Conservation (phyloP, 805 yeast genomes). For the Nakazawaea wyomingensis region DNA sequence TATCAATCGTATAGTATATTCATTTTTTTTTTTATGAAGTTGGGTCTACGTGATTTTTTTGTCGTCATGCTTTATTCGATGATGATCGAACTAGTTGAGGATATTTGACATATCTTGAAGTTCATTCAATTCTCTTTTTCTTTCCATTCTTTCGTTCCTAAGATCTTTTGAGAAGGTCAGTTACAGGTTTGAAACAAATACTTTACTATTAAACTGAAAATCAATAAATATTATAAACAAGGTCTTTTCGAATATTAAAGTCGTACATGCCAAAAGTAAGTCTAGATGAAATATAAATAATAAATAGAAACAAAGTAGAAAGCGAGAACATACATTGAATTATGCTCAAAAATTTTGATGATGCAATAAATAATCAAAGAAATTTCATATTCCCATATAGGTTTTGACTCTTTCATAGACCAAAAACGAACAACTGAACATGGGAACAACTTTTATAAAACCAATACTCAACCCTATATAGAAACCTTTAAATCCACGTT, state of each 20-base stretch:
- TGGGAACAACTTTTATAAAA: conserved; percentile 89
- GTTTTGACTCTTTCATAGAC: conserved; percentile 86
- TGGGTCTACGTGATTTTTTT: neutral
- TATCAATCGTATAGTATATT: neutral
- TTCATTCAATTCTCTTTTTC: neutral
- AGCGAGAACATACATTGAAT: too few species aligned
- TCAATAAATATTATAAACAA: neutral
- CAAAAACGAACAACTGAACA: conserved; percentile 94
- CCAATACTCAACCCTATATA: conserved; percentile 95
- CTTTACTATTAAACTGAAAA: neutral
- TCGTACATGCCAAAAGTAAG: too few species aligned
- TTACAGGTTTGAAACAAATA: too few species aligned
- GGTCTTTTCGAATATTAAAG: too few species aligned
- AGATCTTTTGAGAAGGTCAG: too few species aligned
- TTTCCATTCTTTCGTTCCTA: too few species aligned
- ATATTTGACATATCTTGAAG: neutral
- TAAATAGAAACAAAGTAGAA: too few species aligned
- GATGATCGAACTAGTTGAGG: neutral
- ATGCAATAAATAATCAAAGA: neutral
- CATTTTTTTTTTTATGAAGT: neutral
- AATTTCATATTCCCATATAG: conserved; percentile 47
- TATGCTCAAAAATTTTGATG: neutral
- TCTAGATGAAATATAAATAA: neutral
- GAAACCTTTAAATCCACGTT: conserved; percentile 80
- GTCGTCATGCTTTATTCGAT: neutral